These are phyloP conservation scores for Pseudogymnoascus sp. DNA, from an alignment of 2,329 filamentous ascomycete genomes.

Conservation along the genomic window DNA sequence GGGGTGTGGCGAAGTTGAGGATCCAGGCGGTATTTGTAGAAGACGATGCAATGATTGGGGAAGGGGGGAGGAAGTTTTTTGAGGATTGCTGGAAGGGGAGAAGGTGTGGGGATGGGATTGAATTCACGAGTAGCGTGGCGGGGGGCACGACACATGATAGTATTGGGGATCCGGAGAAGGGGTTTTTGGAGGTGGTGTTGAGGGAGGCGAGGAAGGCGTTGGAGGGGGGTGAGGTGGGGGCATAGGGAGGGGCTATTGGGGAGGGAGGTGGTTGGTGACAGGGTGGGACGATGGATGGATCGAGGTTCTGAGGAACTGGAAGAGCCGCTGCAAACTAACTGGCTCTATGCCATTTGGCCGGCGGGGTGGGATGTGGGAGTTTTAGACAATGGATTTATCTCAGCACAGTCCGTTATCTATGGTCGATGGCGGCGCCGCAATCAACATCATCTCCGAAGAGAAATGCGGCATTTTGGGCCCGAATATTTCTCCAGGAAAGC, in stretches of 20 bases:
- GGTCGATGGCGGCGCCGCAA: no score
- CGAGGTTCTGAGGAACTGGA: neutral
- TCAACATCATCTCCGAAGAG: no score
- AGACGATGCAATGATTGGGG: constrained; percentile 35
- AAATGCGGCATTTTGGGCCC: no score
- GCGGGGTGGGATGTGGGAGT: no score
- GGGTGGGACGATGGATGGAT: neutral
- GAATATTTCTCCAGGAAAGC: no score
- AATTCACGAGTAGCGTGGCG: constrained; percentile 27
- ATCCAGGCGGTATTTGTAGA: constrained; percentile 29
- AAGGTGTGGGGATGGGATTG: constrained; percentile 23
- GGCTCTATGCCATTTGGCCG: no score
- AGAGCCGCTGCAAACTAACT: no score
- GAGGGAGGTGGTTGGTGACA: neutral
- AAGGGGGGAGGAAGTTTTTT: constrained; percentile 34
- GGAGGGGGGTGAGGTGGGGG: neutral
- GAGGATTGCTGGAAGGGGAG: constrained; percentile 32
- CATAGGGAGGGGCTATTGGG: neutral
- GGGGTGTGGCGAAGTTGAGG: constrained; percentile 12
- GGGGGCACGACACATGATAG: constrained; percentile 34
- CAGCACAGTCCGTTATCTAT: no score
- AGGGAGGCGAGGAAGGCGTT: neutral
- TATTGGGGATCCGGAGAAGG: constrained; percentile 9
- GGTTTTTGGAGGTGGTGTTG: neutral
- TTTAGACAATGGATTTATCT: constrained; percentile 28